Conservation (phyloP, 371 early-diverging fungal species). For the Circinella minor region DNA sequence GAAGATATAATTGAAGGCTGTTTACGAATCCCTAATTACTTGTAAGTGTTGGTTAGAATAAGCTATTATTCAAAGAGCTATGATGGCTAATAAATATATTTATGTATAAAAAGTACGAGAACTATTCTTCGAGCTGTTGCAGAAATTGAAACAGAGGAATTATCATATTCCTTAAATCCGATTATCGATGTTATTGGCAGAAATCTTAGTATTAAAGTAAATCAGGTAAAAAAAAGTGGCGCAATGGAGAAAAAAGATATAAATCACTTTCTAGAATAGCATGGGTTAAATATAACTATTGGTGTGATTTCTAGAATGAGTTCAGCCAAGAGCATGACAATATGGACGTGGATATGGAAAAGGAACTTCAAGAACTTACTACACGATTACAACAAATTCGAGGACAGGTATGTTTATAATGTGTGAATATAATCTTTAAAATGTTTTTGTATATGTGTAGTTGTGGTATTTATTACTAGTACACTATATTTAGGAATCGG, state of each 20-base stretch:
- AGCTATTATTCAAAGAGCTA: not conserved
- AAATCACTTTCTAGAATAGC: too few relatives aligned
- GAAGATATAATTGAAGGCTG: conserved; percentile 45
- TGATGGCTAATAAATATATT: not conserved
- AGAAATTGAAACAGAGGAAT: conserved; percentile 18
- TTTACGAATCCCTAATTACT: conserved; percentile 40
- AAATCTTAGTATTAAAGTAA: conserved; percentile 19
- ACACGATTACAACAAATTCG: conserved; percentile 26
- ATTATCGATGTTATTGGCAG: conserved; percentile 41
- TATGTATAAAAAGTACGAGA: conserved; percentile 32
- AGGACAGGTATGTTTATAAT: conserved; percentile 14
- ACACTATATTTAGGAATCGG: not conserved
- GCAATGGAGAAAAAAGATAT: not conserved
- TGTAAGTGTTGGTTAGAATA: conserved; percentile 29
- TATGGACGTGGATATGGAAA: conserved; percentile 16
- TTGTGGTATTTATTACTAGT: not conserved
- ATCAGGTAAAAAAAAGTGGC: not conserved
- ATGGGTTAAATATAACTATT: too few relatives aligned
- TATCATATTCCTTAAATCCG: conserved; percentile 31
- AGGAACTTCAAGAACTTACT: conserved; percentile 27
- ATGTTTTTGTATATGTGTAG: not conserved
- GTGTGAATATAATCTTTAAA: not conserved
- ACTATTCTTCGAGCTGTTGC: conserved; percentile 30
- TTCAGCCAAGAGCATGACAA: not conserved
- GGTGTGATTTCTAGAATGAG: too few relatives aligned